Evolutionary conservation across 1,139 yeast genomes (phyloP).

Genomic region (Suhomyces kunorum): DNA sequence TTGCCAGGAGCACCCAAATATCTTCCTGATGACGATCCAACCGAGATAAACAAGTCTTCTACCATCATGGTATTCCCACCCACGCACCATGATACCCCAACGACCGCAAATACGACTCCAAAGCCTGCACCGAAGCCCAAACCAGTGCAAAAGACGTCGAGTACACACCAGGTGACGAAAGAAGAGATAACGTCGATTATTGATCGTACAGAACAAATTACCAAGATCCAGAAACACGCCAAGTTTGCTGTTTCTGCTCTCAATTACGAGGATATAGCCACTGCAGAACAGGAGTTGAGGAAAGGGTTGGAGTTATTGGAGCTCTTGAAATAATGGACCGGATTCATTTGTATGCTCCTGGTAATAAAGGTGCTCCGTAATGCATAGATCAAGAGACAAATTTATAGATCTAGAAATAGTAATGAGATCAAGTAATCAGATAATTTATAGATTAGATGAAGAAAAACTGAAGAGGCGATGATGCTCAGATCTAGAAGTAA

Average conservation of each 20-base stretch:
- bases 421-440: no score
- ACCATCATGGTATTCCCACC: conserved; percentile 43
- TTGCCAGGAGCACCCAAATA: conserved; percentile 49
- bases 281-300: conserved; percentile 76
- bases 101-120: not conserved
- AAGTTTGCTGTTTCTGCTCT: conserved; percentile 92
- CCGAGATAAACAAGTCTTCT: conserved; percentile 40
- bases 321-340: conserved; percentile 12
- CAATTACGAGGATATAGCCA: conserved; percentile 82
- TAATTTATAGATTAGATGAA: no score
- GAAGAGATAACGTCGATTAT: conserved; percentile 53
- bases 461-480: no score
- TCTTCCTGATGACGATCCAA: conserved; percentile 43
- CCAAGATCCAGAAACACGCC: conserved; percentile 81
- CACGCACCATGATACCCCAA: conserved; percentile 7
- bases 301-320: conserved; percentile 56
- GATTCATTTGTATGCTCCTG: not conserved
- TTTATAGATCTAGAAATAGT: no score
- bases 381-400: no score
- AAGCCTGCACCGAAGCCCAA: conserved; percentile 3
- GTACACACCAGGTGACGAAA: conserved; percentile 26
- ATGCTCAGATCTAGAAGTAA: no score
- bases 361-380: no score
- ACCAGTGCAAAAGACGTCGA: no score
- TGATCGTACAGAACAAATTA: conserved; percentile 59